These are phyloP conservation scores for Epichloe festucae DNA, from an alignment of 2,329 filamentous ascomycete genomes.

Conservation along the genomic window DNA sequence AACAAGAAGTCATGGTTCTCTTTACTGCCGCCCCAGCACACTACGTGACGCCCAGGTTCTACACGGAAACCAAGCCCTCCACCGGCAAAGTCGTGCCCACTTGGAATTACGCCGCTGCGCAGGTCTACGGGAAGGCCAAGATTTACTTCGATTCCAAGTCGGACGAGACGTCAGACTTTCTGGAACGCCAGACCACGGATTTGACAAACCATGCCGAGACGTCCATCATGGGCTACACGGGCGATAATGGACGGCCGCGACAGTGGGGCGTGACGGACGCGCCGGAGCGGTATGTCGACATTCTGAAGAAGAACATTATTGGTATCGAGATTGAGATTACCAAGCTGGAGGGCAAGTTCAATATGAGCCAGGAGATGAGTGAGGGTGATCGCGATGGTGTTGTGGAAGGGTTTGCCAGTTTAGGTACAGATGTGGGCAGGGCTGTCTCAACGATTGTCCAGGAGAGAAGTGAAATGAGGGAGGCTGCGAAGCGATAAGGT, in stretches of 20 bases:
- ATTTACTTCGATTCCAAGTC: conserved; percentile 38
- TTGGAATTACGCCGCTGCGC: conserved; percentile 56
- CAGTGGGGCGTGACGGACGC: conserved; percentile 47
- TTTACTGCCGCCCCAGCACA: conserved; percentile 47
- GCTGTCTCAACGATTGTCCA: conserved; percentile 21
- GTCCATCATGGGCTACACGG: conserved; percentile 42
- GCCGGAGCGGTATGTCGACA: conserved; percentile 39
- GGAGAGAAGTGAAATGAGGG: conserved; percentile 16
- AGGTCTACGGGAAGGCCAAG: conserved; percentile 46
- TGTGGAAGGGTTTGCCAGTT: conserved; percentile 36
- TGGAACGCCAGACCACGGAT: conserved; percentile 39
- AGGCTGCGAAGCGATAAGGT: conserved; percentile 2
- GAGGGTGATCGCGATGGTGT: conserved; percentile 42
- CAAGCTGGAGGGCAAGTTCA: conserved; percentile 46
- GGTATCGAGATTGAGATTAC: conserved; percentile 47
- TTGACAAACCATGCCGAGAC: conserved; percentile 38
- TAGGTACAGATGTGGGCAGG: conserved; percentile 18
- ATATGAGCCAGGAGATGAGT: conserved; percentile 51
- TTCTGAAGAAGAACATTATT: conserved; percentile 43
- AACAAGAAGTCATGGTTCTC: conserved; percentile 46
- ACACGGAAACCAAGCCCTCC: conserved; percentile 48
- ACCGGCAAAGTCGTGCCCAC: conserved; percentile 52
- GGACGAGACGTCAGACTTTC: conserved; percentile 30
- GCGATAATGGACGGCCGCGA: conserved; percentile 11
- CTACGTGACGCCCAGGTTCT: conserved; percentile 59